phyloP scores from a whole-genome alignment of 2,329 filamentous ascomycete genomes.

The Diplodia sapinea region DNA sequence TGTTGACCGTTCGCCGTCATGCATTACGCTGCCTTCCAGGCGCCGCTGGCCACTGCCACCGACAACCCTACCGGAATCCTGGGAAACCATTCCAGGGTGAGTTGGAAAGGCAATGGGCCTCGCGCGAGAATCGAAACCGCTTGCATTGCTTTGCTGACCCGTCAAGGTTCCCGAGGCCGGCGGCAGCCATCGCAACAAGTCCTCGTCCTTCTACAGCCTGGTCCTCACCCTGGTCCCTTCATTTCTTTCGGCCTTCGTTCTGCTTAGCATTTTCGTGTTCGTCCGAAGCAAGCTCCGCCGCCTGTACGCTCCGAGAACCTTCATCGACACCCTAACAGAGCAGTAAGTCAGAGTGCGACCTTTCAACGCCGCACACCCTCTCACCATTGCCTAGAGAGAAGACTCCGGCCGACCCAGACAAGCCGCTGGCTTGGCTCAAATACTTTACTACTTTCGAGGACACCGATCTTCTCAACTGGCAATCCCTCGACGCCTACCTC shows the following conservation, averaged over 20 bases:
- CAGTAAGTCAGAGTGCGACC: slow-evolving; percentile 4
- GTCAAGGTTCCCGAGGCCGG: slow-evolving; percentile 21
- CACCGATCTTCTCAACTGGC: slow-evolving; percentile 54
- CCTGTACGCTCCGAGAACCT: slow-evolving; percentile 61
- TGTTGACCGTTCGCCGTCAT: slow-evolving; percentile 22
- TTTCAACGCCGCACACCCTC: neutral
- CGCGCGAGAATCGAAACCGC: neutral
- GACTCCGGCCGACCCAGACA: slow-evolving; percentile 21
- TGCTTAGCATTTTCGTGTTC: slow-evolving; percentile 59
- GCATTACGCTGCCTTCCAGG: slow-evolving; percentile 12
- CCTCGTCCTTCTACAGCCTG: slow-evolving; percentile 50
- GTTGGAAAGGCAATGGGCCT: neutral
- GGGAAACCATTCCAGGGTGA: slow-evolving; percentile 10
- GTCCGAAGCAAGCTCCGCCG: slow-evolving; percentile 57
- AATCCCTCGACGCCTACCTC: slow-evolving; percentile 57
- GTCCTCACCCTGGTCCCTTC: slow-evolving; percentile 62
- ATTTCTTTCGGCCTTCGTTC: slow-evolving; percentile 55
- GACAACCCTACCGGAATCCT: neutral
- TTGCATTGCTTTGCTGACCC: neutral
- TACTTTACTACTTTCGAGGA: slow-evolving; percentile 53
- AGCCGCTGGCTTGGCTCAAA: slow-evolving; percentile 47
- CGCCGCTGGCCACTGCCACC: slow-evolving; percentile 7
- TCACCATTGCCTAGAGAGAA: slow-evolving; percentile 17
- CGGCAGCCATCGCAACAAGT: slow-evolving; percentile 30
- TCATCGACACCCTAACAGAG: slow-evolving; percentile 27